Evolutionary conservation across 306 rosid genomes (phyloP).

Genomic region (Vigna angularis): DNA sequence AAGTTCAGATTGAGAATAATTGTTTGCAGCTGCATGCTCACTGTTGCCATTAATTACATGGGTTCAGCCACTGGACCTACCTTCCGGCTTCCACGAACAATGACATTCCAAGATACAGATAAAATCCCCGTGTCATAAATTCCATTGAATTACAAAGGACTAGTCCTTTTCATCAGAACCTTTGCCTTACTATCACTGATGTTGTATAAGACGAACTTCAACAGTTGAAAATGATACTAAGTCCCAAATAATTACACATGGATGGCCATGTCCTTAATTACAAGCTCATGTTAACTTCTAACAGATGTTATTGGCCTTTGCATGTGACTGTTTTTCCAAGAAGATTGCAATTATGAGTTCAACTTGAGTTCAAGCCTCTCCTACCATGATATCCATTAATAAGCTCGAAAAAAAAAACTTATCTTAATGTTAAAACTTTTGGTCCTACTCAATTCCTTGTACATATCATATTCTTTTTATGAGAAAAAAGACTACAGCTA

Average conservation of each 20-base stretch:
- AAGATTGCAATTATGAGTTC: constrained; percentile 23
- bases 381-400: constrained; percentile 21
- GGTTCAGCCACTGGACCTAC: constrained; percentile 41
- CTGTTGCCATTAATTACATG: constrained; percentile 13
- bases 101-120: constrained; percentile 41
- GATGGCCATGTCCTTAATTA: constrained; percentile 39
- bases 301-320: constrained; percentile 18
- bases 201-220: constrained; percentile 24
- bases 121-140: constrained; percentile 40
- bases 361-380: not conserved
- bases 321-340: constrained; percentile 12
- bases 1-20: not conserved
- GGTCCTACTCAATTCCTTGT: not conserved
- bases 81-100: constrained; percentile 19
- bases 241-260: constrained; percentile 35
- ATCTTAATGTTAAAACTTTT: not conserved
- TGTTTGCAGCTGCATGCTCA: constrained; percentile 18
- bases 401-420: not conserved
- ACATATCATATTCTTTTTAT: not conserved
- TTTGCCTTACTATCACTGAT: constrained; percentile 34
- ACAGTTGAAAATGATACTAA: constrained; percentile 49
- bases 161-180: constrained; percentile 48
- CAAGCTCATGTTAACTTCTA: constrained; percentile 20
- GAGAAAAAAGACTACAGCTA: constrained; percentile 18
- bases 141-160: constrained; percentile 28